phyloP scores from a whole-genome alignment of 2,329 filamentous ascomycete genomes.

The Cryphonectria parasitica region DNA sequence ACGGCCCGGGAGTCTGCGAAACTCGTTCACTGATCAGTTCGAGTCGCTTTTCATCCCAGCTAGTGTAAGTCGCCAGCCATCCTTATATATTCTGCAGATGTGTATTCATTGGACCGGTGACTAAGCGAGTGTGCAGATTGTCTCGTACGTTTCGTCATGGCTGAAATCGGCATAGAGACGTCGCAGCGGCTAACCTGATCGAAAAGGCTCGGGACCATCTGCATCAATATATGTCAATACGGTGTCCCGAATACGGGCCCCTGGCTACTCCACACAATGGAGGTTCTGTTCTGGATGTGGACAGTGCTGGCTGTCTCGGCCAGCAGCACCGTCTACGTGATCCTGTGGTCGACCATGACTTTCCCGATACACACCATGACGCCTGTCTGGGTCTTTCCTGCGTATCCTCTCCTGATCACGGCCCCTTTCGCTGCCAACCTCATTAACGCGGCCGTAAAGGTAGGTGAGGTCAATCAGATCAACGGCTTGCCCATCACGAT shows the following conservation, averaged over 20 bases:
- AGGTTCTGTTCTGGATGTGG: slow-evolving; percentile 76
- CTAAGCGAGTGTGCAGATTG: slow-evolving; percentile 40
- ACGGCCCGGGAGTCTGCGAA: slow-evolving; percentile 70
- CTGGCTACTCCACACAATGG: slow-evolving; percentile 65
- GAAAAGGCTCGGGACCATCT: slow-evolving; percentile 69
- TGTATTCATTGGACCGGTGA: not conserved
- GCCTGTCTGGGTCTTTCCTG: slow-evolving; percentile 85
- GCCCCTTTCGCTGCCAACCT: slow-evolving; percentile 71
- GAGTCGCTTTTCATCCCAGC: slow-evolving; percentile 80
- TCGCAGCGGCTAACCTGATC: slow-evolving; percentile 42
- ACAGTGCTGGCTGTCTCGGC: slow-evolving; percentile 67
- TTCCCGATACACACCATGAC: slow-evolving; percentile 81
- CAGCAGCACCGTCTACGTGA: slow-evolving; percentile 73
- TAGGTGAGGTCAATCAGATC: slow-evolving; percentile 36
- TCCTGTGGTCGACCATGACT: slow-evolving; percentile 63
- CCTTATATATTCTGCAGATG: not conserved
- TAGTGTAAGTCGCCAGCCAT: slow-evolving; percentile 50
- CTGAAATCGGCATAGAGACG: slow-evolving; percentile 24
- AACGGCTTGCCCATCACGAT: slow-evolving; percentile 53
- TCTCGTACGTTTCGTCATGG: slow-evolving; percentile 44
- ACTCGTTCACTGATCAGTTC: slow-evolving; percentile 75
- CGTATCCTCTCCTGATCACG: slow-evolving; percentile 78
- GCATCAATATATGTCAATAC: slow-evolving; percentile 80
- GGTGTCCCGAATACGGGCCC: slow-evolving; percentile 63
- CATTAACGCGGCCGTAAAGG: slow-evolving; percentile 45